A percentile compares a stretch with the other conserved stretches of the same genome.
phyloP scores from a whole-genome alignment of 2,329 filamentous ascomycete species.

The Tricladium varicosporioides region DNA sequence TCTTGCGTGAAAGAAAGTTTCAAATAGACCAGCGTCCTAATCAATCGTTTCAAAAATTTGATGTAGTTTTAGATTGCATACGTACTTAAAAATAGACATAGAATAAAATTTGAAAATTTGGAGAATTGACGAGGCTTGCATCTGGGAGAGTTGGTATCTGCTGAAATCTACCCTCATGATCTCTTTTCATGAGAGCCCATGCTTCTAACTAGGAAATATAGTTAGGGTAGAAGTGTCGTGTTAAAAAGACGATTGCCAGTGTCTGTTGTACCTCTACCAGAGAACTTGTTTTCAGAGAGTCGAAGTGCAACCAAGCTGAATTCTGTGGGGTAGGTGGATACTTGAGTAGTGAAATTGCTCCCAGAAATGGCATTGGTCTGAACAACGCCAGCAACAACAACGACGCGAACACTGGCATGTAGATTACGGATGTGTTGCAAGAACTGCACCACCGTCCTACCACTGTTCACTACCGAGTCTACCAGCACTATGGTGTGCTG shows the following conservation, averaged over 20 bases:
- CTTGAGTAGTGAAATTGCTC: conserved; percentile 17
- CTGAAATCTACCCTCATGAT: no score
- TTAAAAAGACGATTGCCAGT: conserved; percentile 61
- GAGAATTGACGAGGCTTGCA: no score
- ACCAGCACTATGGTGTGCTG: conserved; percentile 49
- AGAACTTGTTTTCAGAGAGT: conserved; percentile 55
- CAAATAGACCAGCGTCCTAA: no score
- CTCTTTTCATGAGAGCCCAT: no score
- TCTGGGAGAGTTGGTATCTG: no score
- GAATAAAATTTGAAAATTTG: no score
- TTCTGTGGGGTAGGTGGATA: conserved; percentile 18
- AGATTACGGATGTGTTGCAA: conserved; percentile 45
- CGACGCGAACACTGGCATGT: conserved; percentile 41
- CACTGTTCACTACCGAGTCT: conserved; percentile 60
- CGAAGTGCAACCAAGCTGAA: conserved; percentile 51
- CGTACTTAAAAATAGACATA: no score
- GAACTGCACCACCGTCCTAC: conserved; percentile 49
- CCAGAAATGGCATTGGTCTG: conserved; percentile 39
- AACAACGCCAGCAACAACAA: conserved; percentile 55
- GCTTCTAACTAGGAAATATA: no score
- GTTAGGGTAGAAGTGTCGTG: conserved; percentile 45
- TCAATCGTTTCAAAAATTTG: no score
- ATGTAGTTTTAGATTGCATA: no score
- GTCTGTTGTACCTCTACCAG: conserved; percentile 50
- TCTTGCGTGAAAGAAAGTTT: no score